phyloP scores from a whole-genome alignment of 805 yeast genomes.

The Scheffersomyces amazonensis region DNA sequence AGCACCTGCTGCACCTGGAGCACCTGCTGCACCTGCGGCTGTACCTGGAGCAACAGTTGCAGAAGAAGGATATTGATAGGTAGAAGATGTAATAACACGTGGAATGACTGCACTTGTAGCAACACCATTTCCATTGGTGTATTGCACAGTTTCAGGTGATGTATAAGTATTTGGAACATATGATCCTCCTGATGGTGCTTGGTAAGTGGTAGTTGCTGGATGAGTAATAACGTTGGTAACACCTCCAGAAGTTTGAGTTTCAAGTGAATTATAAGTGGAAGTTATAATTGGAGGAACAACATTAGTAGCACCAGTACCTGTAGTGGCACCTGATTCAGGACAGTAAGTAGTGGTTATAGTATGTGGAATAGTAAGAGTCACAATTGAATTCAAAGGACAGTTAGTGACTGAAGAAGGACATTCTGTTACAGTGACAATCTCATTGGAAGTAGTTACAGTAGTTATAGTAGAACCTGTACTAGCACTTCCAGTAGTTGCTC shows the following conservation, averaged over 20 bases:
- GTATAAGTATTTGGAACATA: too few relatives aligned
- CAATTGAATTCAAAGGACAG: too few relatives aligned
- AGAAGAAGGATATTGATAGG: too few relatives aligned
- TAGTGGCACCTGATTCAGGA: neutral
- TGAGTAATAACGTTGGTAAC: neutral
- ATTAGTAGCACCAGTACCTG: neutral
- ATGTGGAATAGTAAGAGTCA: too few relatives aligned
- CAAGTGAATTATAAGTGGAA: too few relatives aligned
- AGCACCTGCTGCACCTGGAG: neutral
- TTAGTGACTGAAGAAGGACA: too few relatives aligned
- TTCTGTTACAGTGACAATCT: too few relatives aligned
- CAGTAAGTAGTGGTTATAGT: neutral
- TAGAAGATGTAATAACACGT: too few relatives aligned
- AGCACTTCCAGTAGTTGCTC: neutral
- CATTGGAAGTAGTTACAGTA: neutral
- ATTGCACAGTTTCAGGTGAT: neutral
- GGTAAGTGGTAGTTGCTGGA: neutral
- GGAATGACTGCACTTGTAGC: too few relatives aligned
- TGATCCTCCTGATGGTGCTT: slow-evolving; percentile 1
- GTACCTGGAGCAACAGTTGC: neutral
- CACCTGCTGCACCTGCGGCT: neutral
- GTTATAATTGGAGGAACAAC: neutral
- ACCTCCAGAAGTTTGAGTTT: neutral
- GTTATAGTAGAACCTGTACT: neutral
- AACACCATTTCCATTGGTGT: too few relatives aligned